phyloP scores from a whole-genome alignment of 2,329 filamentous ascomycete genomes.

The Aspergillus caelatus region DNA sequence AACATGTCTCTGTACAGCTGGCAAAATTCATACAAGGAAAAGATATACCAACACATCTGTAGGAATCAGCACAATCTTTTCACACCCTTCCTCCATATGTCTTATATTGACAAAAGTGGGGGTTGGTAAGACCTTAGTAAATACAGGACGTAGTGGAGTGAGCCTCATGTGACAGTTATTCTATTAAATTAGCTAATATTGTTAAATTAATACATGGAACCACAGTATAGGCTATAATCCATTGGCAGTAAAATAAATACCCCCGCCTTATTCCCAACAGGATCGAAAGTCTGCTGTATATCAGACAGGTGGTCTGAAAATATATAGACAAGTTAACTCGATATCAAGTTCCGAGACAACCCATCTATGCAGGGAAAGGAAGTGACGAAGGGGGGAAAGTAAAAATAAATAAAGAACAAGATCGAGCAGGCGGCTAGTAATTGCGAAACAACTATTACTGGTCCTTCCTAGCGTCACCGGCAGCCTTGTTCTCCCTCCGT shows the following conservation, averaged over 20 bases:
- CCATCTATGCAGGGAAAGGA: not conserved
- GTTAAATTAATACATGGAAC: not conserved
- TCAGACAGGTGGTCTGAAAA: not conserved
- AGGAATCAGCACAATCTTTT: too few relatives aligned
- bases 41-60: too few relatives aligned
- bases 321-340: not conserved
- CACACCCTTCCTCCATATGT: too few relatives aligned
- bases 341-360: not conserved
- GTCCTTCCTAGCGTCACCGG: conserved; percentile 27
- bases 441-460: conserved; percentile 20
- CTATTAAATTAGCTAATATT: not conserved
- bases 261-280: not conserved
- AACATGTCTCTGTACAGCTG: too few relatives aligned
- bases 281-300: not conserved
- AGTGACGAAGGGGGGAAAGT: not conserved
- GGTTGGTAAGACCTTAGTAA: too few relatives aligned
- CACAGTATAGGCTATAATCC: not conserved
- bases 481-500: conserved; percentile 65
- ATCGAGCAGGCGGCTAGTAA: not conserved
- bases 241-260: not conserved
- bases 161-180: not conserved
- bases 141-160: too few relatives aligned
- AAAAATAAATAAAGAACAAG: not conserved
- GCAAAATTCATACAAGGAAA: too few relatives aligned
- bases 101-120: too few relatives aligned